These are phyloP conservation scores for Malus fusca DNA, from an alignment of 306 rosid genomes.

Conservation along the genomic window DNA sequence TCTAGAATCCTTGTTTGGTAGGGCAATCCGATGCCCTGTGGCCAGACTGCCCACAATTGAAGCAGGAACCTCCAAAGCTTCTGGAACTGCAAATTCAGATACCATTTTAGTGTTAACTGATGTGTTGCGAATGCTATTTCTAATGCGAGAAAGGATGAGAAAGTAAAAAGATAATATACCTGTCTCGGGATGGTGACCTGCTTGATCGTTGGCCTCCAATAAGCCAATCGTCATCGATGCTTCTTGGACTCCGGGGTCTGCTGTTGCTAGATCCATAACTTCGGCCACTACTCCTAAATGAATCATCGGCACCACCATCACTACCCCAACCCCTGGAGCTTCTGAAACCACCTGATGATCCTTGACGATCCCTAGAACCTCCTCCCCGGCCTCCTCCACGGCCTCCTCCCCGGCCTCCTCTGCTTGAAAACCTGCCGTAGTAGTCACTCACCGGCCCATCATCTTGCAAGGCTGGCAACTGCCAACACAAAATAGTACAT, in stretches of 20 bases:
- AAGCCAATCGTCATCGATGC: slow-evolving; percentile 68
- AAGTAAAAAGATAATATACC: slow-evolving; percentile 24
- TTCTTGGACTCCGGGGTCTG: slow-evolving; percentile 49
- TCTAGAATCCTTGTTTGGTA: slow-evolving; percentile 38
- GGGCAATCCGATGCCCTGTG: slow-evolving; percentile 95
- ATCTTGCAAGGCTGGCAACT: slow-evolving; percentile 96
- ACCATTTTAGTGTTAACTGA: slow-evolving; percentile 5
- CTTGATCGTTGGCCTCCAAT: slow-evolving; percentile 69
- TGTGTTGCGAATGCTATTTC: background rate
- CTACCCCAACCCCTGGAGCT: slow-evolving; percentile 51
- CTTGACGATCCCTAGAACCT: slow-evolving; percentile 36
- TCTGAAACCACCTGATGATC: slow-evolving; percentile 42
- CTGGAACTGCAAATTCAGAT: slow-evolving; percentile 40
- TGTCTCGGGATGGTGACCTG: slow-evolving; percentile 71
- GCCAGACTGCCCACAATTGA: slow-evolving; percentile 80
- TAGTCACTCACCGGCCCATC: slow-evolving; percentile 80
- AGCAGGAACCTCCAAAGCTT: slow-evolving; percentile 81
- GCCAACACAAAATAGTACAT: slow-evolving; percentile 22
- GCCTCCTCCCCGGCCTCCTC: slow-evolving; percentile 35
- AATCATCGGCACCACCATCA: slow-evolving; percentile 9
- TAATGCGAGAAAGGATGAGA: background rate
- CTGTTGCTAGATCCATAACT: slow-evolving; percentile 41
- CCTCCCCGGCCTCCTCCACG: slow-evolving; percentile 41
- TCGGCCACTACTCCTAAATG: slow-evolving; percentile 32
- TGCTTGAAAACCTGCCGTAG: slow-evolving; percentile 74